Conservation (phyloP, 2,329 filamentous ascomycete species). For the Fusarium coffeatum region DNA sequence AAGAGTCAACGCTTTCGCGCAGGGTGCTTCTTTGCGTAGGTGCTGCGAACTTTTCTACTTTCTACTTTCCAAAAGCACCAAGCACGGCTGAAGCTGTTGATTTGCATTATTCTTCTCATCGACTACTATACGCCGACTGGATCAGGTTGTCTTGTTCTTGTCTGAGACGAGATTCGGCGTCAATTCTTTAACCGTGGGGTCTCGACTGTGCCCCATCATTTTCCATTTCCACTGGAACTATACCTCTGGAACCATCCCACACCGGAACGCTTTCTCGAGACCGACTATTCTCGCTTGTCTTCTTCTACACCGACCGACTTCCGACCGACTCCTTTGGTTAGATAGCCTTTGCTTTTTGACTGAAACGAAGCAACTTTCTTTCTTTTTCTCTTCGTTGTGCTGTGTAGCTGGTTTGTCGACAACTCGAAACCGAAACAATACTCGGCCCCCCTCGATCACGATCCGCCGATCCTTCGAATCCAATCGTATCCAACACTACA, state of each 20-base stretch:
- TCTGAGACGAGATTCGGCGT: conserved; percentile 38
- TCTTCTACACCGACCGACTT: conserved; percentile 18
- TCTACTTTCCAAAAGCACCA: conserved; percentile 24
- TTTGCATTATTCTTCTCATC: conserved; percentile 15
- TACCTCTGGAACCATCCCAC: conserved; percentile 23
- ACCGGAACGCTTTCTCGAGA: conserved; percentile 23
- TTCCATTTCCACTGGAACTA: conserved; percentile 26
- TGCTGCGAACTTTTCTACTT: conserved; percentile 42
- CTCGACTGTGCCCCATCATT: conserved; percentile 32
- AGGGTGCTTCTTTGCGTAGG: conserved; percentile 39
- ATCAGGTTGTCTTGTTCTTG: conserved; percentile 36
- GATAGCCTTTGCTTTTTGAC: conserved; percentile 31
- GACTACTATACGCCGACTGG: conserved; percentile 37
- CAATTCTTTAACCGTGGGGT: conserved; percentile 37
- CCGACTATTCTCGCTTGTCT: conserved; percentile 31
- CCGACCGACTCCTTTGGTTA: conserved; percentile 26
- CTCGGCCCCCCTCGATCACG: conserved; percentile 14
- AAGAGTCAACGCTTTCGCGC: conserved; percentile 35
- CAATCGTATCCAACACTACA: conserved; percentile 9
- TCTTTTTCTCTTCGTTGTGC: conserved; percentile 11
- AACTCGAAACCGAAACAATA: conserved; percentile 25
- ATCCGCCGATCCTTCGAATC: conserved; percentile 16
- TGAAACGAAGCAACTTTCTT: conserved; percentile 1
- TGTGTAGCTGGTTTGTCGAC: conserved; percentile 20
- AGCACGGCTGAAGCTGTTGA: conserved; percentile 22